Base-by-base conservation (phyloP, 2,329 filamentous ascomycete species). In the Diatrype stigma region DNA sequence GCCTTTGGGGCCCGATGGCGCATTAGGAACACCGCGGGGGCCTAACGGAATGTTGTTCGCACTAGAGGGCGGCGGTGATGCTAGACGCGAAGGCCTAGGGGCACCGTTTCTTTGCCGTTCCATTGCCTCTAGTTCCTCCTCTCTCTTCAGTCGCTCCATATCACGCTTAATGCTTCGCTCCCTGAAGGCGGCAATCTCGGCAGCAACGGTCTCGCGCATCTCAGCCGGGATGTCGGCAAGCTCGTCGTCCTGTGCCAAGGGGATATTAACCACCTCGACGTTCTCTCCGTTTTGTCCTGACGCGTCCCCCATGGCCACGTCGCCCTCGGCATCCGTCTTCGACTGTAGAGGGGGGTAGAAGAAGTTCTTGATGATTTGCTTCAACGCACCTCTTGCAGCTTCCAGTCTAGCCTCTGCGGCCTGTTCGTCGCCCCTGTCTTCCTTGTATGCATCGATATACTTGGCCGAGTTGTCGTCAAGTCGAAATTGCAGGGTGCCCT, bases 221-320 rank as follows among this genome's bases (percentile, higher is more conserved):
- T 97, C 94, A 1, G 90, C 87, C 0, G 94, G 94, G 45, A 99
- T 96, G 63, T 99, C 94, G 19, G 92, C 87, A 28, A 99, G 77
- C 64, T 99, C 94, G 64, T 99, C 95, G 56, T 99, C 94, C 48
- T 88, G 82, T 1, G 86, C 85, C 30, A 96, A 79, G 3, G 91
- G 87, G 52, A 97, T 96, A 51, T 92, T 96, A 57, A 96, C 86
- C 37, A 96, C 86, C 68, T 96, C 91, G 6, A 90, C 85, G 49
- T 84, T 82, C 32, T 84, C 84, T 37, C 82, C 83, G 35, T 76
- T 74, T 23, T 77, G 71, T 0, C 78, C 80, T 16, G 65, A 56
- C 17, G 66, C 71, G 54, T 89, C 86, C 45, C 79, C 79, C 89
- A 93, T 94, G 4, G 75, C 63, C 4, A 76, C 73, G 60, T 95